Evolutionary conservation across 2,329 filamentous ascomycete genomes (phyloP), one percentile per base, ranked within the genome.

Genomic region (Cercospora brassicicola): DNA sequence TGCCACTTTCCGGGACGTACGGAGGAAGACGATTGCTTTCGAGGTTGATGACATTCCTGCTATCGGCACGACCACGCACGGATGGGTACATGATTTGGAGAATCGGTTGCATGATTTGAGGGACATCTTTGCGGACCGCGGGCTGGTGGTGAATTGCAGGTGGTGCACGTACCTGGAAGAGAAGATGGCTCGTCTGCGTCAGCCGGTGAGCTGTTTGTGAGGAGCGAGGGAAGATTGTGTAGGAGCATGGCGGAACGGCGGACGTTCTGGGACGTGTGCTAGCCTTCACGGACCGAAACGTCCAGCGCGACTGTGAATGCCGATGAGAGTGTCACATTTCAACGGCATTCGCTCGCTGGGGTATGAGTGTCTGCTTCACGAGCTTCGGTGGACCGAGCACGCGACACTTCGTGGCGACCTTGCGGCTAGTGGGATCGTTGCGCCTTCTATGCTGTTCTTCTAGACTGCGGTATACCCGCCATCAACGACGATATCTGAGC

Each of bases 401-500:
- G 6, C 23, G 5, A n/a, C 20, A 8, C 48, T 28, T 42, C 7
- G 5, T 28, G 1, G 48, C 23, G 7, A 7, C 0, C 20, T 13
- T 53, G 5, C 23, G 20, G 20, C 11, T 15, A 26, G 9, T 13
- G 23, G 15, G 5, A 42, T 9, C 2, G 2, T 53, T 53, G 48
- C 48, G 23, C 10, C 48, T 64, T 39, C 51, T 45, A 57, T 3
- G n/a, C 65, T 36, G 18, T 59, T 55, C 18, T 28, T 23, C 55
- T 64, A 70, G 11, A 70, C 66, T n/a, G 69, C 64, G 30, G 64
- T 68, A 55, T 78, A 78, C 0, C 76, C 76, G 10, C 76, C 76
- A 66, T 78, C 76, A 59, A 78, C 74, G 13, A 78, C 61, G 2
- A 73, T 70, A 67, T 78, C 75, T 23, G 71, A 73, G 4, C 76